These are phyloP conservation scores for Kregervanrija delftensis DNA, from an alignment of 805 yeast genomes.

Conservation along the genomic window DNA sequence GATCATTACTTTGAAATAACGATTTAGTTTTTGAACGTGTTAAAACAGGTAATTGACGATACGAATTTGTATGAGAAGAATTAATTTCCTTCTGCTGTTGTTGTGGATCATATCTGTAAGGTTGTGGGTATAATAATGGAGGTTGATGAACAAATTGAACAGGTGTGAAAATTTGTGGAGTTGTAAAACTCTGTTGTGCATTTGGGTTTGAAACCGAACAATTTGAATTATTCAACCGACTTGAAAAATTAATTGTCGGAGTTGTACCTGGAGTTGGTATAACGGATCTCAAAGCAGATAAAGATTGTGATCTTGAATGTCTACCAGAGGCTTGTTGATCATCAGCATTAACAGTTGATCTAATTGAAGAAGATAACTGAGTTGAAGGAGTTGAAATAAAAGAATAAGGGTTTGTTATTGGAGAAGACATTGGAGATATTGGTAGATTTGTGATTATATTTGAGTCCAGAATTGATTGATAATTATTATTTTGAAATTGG, in stretches of 20 bases:
- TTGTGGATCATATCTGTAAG: conserved; percentile 3
- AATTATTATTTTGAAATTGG: no score
- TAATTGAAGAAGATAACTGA: conserved; percentile 8
- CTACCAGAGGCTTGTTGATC: conserved; percentile 8
- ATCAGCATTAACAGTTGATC: not conserved
- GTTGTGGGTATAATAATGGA: conserved; percentile 1
- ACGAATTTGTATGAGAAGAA: conserved; percentile 4
- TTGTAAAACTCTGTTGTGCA: conserved; percentile 3
- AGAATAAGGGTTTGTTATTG: conserved; percentile 3
- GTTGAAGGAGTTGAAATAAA: conserved; percentile 1
- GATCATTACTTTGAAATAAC: conserved; percentile 3
- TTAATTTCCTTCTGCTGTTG: conserved; percentile 2
- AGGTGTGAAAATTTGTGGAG: conserved; percentile 17
- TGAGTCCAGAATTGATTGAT: not conserved
- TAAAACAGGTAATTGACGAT: conserved; percentile 8
- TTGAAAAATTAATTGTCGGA: conserved; percentile 12
- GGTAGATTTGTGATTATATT: conserved; percentile 10
- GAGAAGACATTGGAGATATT: conserved; percentile 27
- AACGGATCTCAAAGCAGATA: conserved; percentile 9
- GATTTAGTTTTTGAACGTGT: conserved; percentile 13
- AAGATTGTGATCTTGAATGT: conserved; percentile 19
- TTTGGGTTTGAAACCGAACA: conserved; percentile 2
- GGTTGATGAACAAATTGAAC: conserved; percentile 8
- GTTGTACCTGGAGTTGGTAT: conserved; percentile 29
- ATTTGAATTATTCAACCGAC: conserved; percentile 8